Base-by-base conservation (phyloP, 1,284 basidiomycete species). In the Leccinum fallax region DNA sequence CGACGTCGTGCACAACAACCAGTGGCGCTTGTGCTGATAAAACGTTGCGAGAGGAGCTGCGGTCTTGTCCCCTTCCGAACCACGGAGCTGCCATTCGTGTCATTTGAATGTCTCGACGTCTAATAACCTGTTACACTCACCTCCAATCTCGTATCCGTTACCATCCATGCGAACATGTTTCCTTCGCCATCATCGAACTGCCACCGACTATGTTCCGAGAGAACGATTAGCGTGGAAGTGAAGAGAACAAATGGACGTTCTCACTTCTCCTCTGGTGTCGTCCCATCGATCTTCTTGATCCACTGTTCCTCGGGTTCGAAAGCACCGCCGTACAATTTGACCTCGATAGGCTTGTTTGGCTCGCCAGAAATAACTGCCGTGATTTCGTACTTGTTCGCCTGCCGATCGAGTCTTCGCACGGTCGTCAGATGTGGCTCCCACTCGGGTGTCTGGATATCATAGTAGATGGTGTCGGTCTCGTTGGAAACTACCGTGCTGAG, bases 401-500 rank as follows among this genome's bases (percentile, higher is more conserved):
- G 69, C n/a, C 66, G 67, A 60, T 76, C 73, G 28, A 79, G 71
- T 60, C 75, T 70, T 55, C 69, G 71, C 38, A 81, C 69, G 55
- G 71, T 76, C 64, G 80, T 81, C 62, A 70, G 43, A 54, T 74
- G 66, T 9, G 73, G 67, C 58, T 77, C 77, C 79, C 80, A 79
- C 53, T 73, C 71, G 6, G 77, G 79, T 46, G 80, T 81, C 46
- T 75, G 71, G 61, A 81, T 66, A 60, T 80, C 80, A 64, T 78
- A 82, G 71, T 78, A 78, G 61, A 78, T 71, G 62, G 69, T 68
- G 63, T 81, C 80, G 53, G 68, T 70, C 40, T 67, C 68, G 61
- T 77, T 79, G 36, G 80, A 73, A 62, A 80, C 72, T 46, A 78
- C 68, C 60, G 77, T 74, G 63, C 79, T 80, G 61, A 72, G 73